Percentiles rank a stretch among this genome's conserved stretches.
phyloP scores from a whole-genome alignment of 2,329 filamentous ascomycete species.

The Nigrospora sphaerica region DNA sequence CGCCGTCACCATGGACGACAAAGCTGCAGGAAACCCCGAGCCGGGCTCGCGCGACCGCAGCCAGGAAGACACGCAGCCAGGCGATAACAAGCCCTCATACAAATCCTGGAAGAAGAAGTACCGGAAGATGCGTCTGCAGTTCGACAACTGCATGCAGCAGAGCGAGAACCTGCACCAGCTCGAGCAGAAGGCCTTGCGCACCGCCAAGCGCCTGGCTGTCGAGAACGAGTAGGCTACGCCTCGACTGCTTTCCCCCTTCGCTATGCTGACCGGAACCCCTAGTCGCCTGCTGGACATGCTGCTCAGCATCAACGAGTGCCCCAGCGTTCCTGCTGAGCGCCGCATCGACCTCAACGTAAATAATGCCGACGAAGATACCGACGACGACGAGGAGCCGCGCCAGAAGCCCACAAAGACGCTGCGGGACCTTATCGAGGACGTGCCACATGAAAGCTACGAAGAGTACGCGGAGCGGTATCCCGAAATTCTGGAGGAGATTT shows the following conservation, averaged over 20 bases:
- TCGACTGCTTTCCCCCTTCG: constrained; percentile 7
- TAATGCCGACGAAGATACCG: constrained; percentile 29
- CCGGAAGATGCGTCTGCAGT: constrained; percentile 76
- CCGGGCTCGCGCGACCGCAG: constrained; percentile 23
- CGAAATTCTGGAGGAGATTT: constrained; percentile 40
- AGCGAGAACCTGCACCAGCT: constrained; percentile 77
- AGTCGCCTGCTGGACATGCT: constrained; percentile 86
- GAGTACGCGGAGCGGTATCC: constrained; percentile 59
- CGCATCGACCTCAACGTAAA: constrained; percentile 62
- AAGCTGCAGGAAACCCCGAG: constrained; percentile 15
- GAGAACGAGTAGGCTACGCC: constrained; percentile 73
- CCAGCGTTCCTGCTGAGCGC: constrained; percentile 67
- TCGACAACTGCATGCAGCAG: constrained; percentile 70
- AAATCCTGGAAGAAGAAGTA: constrained; percentile 89
- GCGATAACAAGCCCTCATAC: constrained; percentile 45
- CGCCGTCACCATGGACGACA: constrained; percentile 14
- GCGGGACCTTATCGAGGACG: constrained; percentile 40
- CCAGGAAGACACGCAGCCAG: constrained; percentile 23
- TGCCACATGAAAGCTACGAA: constrained; percentile 43
- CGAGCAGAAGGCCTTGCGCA: constrained; percentile 73
- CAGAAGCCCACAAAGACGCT: constrained; percentile 39
- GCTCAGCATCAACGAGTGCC: constrained; percentile 79
- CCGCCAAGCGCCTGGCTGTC: constrained; percentile 76
- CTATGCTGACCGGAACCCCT: constrained; percentile 3
- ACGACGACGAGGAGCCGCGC: constrained; percentile 29